phyloP scores from a whole-genome alignment of 2,329 filamentous ascomycete species.

The Pezicula rhizophila region DNA sequence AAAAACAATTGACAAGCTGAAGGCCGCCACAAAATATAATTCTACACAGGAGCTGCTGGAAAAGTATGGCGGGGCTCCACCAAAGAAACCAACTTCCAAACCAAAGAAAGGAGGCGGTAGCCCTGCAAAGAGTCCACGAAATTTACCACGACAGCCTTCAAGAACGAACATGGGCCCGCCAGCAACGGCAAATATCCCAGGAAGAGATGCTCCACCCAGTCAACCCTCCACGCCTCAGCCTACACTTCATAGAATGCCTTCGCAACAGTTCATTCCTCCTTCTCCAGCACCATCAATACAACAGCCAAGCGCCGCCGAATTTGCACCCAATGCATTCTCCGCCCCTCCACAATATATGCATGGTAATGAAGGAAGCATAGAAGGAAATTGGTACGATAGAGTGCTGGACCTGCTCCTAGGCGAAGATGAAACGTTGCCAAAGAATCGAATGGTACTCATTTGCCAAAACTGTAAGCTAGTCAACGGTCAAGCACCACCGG shows the following conservation, averaged over 20 bases:
- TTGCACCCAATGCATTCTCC: conserved; percentile 66
- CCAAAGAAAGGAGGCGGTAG: conserved; percentile 19
- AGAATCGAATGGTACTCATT: conserved; percentile 84
- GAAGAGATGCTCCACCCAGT: conserved; percentile 23
- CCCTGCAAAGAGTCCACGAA: conserved; percentile 15
- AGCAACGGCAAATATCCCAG: conserved; percentile 56
- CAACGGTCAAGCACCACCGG: conserved; percentile 92
- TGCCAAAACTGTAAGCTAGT: conserved; percentile 79
- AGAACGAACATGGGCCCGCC: conserved; percentile 51
- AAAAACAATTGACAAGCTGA: conserved; percentile 87
- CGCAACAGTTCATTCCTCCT: conserved; percentile 17
- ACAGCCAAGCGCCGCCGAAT: conserved; percentile 45
- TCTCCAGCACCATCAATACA: conserved; percentile 17
- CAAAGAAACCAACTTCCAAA: conserved; percentile 11
- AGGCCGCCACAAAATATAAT: conserved; percentile 92
- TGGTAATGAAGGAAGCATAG: conserved; percentile 10
- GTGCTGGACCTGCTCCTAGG: conserved; percentile 87
- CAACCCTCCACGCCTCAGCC: conserved; percentile 16
- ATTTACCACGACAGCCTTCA: conserved; percentile 20
- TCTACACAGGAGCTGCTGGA: conserved; percentile 88
- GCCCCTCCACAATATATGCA: conserved; percentile 26
- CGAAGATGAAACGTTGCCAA: conserved; percentile 87
- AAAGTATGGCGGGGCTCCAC: conserved; percentile 69
- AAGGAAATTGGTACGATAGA: conserved; percentile 84
- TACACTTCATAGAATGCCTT: conserved; percentile 6